phyloP scores from a whole-genome alignment of 805 yeast species.

The Hanseniaspora pseudoguilliermondii region DNA sequence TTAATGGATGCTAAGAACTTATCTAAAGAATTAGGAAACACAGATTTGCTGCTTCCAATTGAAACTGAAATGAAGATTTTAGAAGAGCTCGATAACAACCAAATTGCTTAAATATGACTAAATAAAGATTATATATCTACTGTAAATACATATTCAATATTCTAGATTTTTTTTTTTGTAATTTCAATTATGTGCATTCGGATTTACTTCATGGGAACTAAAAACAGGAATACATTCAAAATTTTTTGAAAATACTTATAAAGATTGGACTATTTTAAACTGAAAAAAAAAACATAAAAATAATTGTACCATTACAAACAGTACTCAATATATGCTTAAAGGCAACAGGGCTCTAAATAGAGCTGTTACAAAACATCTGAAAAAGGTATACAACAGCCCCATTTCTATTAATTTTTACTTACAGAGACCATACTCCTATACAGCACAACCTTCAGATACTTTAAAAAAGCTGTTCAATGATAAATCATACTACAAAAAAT shows the following conservation, averaged over 20 bases:
- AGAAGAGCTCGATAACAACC: conserved; percentile 17
- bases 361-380: neutral
- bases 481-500: conserved; percentile 40
- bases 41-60: conserved; percentile 48
- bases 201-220: neutral
- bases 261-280: too few species aligned
- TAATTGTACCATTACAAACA: neutral
- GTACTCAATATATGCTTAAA: neutral
- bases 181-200: too few species aligned
- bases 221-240: too few species aligned
- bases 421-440: neutral
- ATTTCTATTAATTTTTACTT: neutral
- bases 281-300: neutral
- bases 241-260: too few species aligned
- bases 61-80: conserved; percentile 54
- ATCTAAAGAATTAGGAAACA: conserved; percentile 54
- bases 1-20: conserved; percentile 58
- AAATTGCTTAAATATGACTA: neutral
- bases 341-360: neutral
- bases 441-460: conserved; percentile 2
- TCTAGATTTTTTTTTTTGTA: too few species aligned
- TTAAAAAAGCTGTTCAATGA: conserved; percentile 49
- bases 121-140: neutral
- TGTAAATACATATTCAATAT: neutral
- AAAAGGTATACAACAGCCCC: neutral